phyloP scores from a whole-genome alignment of 306 rosid species.

The Sicyos baderoa region DNA sequence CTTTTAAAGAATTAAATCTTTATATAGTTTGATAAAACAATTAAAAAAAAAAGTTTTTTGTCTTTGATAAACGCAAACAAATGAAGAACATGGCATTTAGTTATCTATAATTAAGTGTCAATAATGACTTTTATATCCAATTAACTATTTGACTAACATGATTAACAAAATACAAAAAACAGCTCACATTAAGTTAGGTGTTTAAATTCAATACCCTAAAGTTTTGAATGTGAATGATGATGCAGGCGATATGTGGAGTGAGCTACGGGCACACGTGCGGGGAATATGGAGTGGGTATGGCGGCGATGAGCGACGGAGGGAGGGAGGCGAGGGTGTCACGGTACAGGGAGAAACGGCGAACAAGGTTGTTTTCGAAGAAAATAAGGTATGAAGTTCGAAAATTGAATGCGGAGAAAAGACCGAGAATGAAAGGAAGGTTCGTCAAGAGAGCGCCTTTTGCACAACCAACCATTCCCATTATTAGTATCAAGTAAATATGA shows the following conservation, averaged over 20 bases:
- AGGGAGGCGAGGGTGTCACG: slow-evolving; percentile 89
- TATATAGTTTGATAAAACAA: too few relatives aligned
- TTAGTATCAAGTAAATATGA: background rate
- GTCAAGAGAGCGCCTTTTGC: slow-evolving; percentile 62
- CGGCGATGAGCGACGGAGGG: slow-evolving; percentile 42
- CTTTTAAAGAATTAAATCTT: too few relatives aligned
- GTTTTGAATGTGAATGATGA: background rate
- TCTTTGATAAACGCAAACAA: too few relatives aligned
- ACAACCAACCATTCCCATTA: slow-evolving; percentile 23
- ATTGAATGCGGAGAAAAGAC: slow-evolving; percentile 93
- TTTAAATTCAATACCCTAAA: too few relatives aligned
- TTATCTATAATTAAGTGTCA: too few relatives aligned
- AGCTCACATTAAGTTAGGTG: too few relatives aligned
- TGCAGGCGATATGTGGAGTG: slow-evolving; percentile 36
- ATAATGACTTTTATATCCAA: too few relatives aligned
- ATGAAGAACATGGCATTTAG: too few relatives aligned
- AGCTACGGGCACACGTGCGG: slow-evolving; percentile 23
- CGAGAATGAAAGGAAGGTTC: slow-evolving; percentile 94
- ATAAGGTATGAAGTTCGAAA: slow-evolving; percentile 93
- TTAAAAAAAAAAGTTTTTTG: too few relatives aligned
- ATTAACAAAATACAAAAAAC: too few relatives aligned
- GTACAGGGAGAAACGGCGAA: slow-evolving; percentile 81
- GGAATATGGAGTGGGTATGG: slow-evolving; percentile 33
- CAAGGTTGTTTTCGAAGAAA: slow-evolving; percentile 84
- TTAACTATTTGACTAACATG: too few relatives aligned